Percentiles rank a stretch among this genome's conserved stretches.
These are phyloP conservation scores for Fusarium albosuccineum DNA, from an alignment of 2,329 filamentous ascomycete species.

Conservation along the genomic window DNA sequence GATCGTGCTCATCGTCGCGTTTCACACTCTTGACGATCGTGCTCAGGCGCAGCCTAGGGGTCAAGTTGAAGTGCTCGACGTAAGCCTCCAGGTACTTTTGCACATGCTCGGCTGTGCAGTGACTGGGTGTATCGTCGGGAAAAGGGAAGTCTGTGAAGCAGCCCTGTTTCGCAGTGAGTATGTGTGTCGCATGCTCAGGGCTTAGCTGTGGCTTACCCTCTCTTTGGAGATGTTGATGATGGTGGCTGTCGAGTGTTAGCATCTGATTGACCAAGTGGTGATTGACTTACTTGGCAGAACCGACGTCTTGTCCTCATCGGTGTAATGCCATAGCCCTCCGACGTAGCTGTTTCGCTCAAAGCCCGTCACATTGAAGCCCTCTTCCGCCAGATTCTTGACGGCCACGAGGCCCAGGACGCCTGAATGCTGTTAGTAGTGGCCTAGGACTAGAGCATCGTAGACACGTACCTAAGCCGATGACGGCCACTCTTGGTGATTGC, in stretches of 20 bases:
- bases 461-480: slow-evolving; percentile 47
- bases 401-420: slow-evolving; percentile 54
- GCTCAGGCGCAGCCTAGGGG: slow-evolving; percentile 43
- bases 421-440: not conserved
- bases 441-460: no score
- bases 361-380: slow-evolving; percentile 58
- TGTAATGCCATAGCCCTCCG: slow-evolving; percentile 60
- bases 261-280: not conserved
- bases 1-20: slow-evolving; percentile 33
- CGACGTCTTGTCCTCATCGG: slow-evolving; percentile 53
- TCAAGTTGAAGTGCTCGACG: slow-evolving; percentile 49
- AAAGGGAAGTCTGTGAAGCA: slow-evolving; percentile 55
- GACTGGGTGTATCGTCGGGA: slow-evolving; percentile 42
- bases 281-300: slow-evolving; percentile 50
- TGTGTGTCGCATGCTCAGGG: not conserved
- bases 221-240: slow-evolving; percentile 52
- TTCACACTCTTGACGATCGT: slow-evolving; percentile 37
- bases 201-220: slow-evolving; percentile 31
- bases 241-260: slow-evolving; percentile 39
- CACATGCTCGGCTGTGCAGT: slow-evolving; percentile 44
- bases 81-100: slow-evolving; percentile 52
- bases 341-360: slow-evolving; percentile 57
- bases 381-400: slow-evolving; percentile 57
- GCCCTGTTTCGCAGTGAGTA: slow-evolving; percentile 38
- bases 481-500: slow-evolving; percentile 41